Conservation (phyloP, 2,329 filamentous ascomycete species). For the Botryotinia calthae region DNA sequence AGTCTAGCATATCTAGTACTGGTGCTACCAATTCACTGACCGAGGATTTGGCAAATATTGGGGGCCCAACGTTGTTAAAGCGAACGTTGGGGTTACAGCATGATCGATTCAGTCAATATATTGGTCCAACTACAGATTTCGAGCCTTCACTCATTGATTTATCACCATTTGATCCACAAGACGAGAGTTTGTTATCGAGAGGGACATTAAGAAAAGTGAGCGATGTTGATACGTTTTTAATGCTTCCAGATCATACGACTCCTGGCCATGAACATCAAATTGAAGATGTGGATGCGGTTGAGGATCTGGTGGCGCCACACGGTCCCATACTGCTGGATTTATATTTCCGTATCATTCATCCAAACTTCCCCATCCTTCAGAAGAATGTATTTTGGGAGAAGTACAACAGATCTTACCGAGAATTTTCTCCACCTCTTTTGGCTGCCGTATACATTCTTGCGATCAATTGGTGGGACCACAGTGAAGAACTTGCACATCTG, state of each 20-base stretch:
- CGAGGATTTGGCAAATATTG: slow-evolving; percentile 69
- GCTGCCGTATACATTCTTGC: slow-evolving; percentile 82
- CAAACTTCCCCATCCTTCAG: slow-evolving; percentile 78
- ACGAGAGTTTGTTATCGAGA: slow-evolving; percentile 71
- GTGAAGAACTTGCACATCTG: slow-evolving; percentile 60
- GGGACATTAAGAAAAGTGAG: slow-evolving; percentile 73
- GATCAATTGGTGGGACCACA: slow-evolving; percentile 83
- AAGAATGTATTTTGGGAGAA: slow-evolving; percentile 78
- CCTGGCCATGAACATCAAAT: slow-evolving; percentile 68
- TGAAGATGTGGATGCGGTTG: slow-evolving; percentile 68
- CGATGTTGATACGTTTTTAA: slow-evolving; percentile 74
- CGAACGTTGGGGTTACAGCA: slow-evolving; percentile 72
- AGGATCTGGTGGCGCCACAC: slow-evolving; percentile 72
- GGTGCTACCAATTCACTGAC: slow-evolving; percentile 61
- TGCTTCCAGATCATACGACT: slow-evolving; percentile 72
- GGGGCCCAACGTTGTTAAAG: slow-evolving; percentile 63
- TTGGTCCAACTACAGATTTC: slow-evolving; percentile 79
- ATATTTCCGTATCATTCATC: slow-evolving; percentile 79
- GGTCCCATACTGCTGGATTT: slow-evolving; percentile 75
- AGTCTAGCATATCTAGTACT: slow-evolving; percentile 60
- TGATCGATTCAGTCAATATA: slow-evolving; percentile 78
- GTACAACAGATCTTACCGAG: slow-evolving; percentile 68
- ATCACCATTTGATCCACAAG: slow-evolving; percentile 75
- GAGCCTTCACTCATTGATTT: slow-evolving; percentile 81
- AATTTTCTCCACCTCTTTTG: slow-evolving; percentile 73